phyloP scores from a whole-genome alignment of 257 asterid genomes.

The Ilex asprella region DNA sequence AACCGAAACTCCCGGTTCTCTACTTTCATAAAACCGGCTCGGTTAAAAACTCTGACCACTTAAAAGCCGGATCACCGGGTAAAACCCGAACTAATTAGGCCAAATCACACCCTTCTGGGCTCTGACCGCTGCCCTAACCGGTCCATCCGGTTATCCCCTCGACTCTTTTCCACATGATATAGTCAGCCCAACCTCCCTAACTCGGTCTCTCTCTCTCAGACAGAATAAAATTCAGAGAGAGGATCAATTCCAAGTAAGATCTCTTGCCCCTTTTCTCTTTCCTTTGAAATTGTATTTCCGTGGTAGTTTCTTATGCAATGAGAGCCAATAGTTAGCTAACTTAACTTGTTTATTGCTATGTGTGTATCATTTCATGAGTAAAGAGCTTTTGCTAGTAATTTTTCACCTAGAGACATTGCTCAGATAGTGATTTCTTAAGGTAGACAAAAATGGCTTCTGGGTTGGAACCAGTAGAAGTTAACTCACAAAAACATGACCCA shows the following conservation, averaged over 20 bases:
- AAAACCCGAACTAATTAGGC: constrained; percentile 6
- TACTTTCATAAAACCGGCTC: constrained; percentile 4
- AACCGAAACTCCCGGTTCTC: constrained; percentile 11
- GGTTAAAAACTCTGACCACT: background rate
- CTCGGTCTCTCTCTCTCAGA: constrained; percentile 40
- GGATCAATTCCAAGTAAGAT: constrained; percentile 44
- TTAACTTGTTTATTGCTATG: too few relatives aligned
- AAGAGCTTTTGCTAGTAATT: too few relatives aligned
- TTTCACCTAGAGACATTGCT: too few relatives aligned
- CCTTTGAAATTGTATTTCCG: constrained; percentile 2
- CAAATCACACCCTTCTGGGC: background rate
- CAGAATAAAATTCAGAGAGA: constrained; percentile 23
- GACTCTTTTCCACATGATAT: constrained; percentile 26
- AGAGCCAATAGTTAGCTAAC: too few relatives aligned
- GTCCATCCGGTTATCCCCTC: constrained; percentile 39
- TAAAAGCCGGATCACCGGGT: background rate
- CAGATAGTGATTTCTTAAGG: background rate
- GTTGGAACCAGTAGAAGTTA: constrained; percentile 77
- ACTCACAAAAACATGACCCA: constrained; percentile 90
- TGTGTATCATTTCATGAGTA: too few relatives aligned
- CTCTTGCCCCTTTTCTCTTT: constrained; percentile 9
- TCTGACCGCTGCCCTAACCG: constrained; percentile 35
- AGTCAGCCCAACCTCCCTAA: constrained; percentile 11
- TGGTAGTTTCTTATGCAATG: background rate
- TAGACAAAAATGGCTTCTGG: constrained; percentile 34